These are phyloP conservation scores for Fraxinus floribunda DNA, from an alignment of 305 asterid species.

Conservation along the genomic window DNA sequence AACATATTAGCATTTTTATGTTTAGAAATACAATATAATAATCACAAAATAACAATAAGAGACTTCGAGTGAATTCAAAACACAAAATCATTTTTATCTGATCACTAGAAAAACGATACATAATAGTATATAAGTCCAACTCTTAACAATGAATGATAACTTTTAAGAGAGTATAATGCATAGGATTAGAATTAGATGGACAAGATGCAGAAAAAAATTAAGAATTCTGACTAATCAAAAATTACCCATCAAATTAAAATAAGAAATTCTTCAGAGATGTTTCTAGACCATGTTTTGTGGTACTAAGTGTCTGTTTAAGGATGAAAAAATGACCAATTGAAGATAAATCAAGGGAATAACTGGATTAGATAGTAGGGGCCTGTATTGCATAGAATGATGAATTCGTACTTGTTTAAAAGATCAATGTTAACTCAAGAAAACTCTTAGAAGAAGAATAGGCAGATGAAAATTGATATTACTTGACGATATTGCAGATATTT, in stretches of 20 bases:
- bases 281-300: not conserved
- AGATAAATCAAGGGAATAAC: not conserved
- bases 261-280: not conserved
- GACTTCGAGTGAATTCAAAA: slow-evolving; percentile 1
- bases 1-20: not conserved
- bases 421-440: not conserved
- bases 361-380: not conserved
- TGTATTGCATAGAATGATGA: not conserved
- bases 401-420: not conserved
- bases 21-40: not conserved
- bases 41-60: not conserved
- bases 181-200: not conserved
- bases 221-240: not conserved
- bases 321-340: not conserved
- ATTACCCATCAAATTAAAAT: not conserved
- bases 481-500: not conserved
- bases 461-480: not conserved
- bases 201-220: not conserved
- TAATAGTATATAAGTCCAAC: not conserved
- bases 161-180: not conserved
- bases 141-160: not conserved
- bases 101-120: not conserved
- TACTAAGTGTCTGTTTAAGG: not conserved
- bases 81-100: not conserved
- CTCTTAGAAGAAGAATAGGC: not conserved